Conservation (phyloP, 2,329 filamentous ascomycete genomes). For the Sporothrix variecibatus region DNA sequence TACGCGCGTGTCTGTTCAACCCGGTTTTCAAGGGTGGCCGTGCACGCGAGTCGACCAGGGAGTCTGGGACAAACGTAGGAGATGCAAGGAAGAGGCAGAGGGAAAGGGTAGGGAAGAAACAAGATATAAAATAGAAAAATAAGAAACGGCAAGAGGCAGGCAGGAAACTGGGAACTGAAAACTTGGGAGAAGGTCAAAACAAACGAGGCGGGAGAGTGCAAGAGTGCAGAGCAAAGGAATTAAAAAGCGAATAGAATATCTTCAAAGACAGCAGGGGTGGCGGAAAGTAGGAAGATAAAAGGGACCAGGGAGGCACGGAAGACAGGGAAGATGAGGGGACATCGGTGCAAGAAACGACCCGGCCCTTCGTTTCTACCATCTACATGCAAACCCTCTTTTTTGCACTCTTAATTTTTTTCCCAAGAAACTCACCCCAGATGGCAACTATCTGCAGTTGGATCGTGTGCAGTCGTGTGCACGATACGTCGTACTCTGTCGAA, state of each 20-base stretch:
- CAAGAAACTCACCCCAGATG: conserved; percentile 15
- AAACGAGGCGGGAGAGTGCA: neutral
- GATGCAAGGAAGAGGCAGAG: conserved; percentile 16
- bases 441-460: conserved; percentile 6
- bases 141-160: neutral
- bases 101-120: conserved; percentile 13
- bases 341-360: conserved; percentile 20
- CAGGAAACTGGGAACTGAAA: neutral
- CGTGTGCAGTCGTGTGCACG: neutral
- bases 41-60: conserved; percentile 28
- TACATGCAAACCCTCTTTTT: neutral
- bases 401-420: conserved; percentile 4
- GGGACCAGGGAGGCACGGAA: conserved; percentile 12
- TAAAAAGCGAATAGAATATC: conserved; percentile 15
- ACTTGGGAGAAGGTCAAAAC: conserved; percentile 16
- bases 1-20: conserved; percentile 22
- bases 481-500: neutral
- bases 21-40: conserved; percentile 28
- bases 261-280: conserved; percentile 8
- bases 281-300: conserved; percentile 9
- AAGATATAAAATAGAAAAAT: conserved; percentile 16
- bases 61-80: conserved; percentile 18
- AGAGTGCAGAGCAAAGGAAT: neutral
- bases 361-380: conserved; percentile 9
- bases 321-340: conserved; percentile 19